Evolutionary conservation across 1,284 basidiomycete genomes (phyloP).

Genomic region (Coniophora puteana): DNA sequence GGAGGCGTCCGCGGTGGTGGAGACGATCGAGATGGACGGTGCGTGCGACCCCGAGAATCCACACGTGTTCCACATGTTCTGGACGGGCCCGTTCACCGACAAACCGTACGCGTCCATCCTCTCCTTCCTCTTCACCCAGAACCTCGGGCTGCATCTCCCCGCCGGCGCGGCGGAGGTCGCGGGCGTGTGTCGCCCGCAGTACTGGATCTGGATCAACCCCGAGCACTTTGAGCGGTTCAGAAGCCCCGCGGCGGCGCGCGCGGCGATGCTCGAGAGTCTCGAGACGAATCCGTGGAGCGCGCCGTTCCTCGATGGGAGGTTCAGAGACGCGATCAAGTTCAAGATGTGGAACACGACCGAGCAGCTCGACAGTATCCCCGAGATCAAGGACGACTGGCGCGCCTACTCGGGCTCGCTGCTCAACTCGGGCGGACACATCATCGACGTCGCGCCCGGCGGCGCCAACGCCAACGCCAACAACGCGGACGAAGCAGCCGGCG

Average conservation of each 20-base stretch:
- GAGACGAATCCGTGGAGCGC: slow-evolving; percentile 63
- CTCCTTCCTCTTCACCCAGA: slow-evolving; percentile 81
- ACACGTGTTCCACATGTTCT: slow-evolving; percentile 82
- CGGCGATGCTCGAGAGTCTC: slow-evolving; percentile 57
- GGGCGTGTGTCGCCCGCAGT: slow-evolving; percentile 64
- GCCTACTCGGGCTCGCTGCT: slow-evolving; percentile 42
- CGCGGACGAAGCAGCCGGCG: slow-evolving; percentile 44
- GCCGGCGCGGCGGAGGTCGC: slow-evolving; percentile 31
- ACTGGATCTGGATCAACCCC: slow-evolving; percentile 74
- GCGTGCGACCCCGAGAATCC: slow-evolving; percentile 71
- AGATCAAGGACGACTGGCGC: slow-evolving; percentile 62
- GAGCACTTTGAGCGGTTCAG: too few relatives aligned
- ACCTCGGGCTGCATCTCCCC: slow-evolving; percentile 59
- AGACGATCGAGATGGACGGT: slow-evolving; percentile 49
- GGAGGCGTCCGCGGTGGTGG: too few relatives aligned
- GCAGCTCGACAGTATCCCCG: slow-evolving; percentile 60
- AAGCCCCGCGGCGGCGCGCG: slow-evolving; percentile 52
- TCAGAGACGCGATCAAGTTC: slow-evolving; percentile 65
- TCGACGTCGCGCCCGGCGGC: slow-evolving; percentile 28
- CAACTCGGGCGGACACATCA: slow-evolving; percentile 60
- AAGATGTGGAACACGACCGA: slow-evolving; percentile 74
- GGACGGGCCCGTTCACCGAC: slow-evolving; percentile 84
- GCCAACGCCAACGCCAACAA: slow-evolving; percentile 43
- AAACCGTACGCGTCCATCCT: slow-evolving; percentile 79
- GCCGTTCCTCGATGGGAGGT: slow-evolving; percentile 62